Percentiles rank a stretch among this genome's conserved stretches.
These are phyloP conservation scores for Candida sphagnicola DNA, from an alignment of 805 yeast species.

Conservation along the genomic window DNA sequence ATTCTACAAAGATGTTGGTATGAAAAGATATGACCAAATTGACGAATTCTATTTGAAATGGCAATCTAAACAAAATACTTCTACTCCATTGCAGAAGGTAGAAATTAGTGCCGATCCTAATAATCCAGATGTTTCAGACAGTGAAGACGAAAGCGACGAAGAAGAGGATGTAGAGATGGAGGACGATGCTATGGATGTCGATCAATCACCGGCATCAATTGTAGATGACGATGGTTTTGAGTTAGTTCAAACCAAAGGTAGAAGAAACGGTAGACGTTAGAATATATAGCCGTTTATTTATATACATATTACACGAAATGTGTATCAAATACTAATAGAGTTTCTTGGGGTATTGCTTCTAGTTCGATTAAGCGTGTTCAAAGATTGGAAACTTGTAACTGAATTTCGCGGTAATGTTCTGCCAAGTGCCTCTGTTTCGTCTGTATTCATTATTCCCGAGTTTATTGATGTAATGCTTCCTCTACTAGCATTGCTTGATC, in stretches of 20 bases:
- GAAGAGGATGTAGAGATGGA: constrained; percentile 18
- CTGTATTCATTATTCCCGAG: constrained; percentile 15
- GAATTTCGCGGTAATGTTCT: constrained; percentile 21
- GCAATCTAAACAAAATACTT: constrained; percentile 43
- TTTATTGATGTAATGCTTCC: constrained; percentile 19
- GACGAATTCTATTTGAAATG: constrained; percentile 60
- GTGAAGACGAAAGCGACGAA: constrained; percentile 46
- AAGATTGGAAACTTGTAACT: constrained; percentile 34
- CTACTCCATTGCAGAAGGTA: constrained; percentile 32
- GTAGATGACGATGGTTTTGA: constrained; percentile 96
- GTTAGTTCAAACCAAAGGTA: constrained; percentile 67
- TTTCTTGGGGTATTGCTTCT: constrained; percentile 31
- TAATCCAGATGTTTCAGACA: constrained; percentile 54
- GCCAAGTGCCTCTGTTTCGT: constrained; percentile 22
- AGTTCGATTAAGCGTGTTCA: constrained; percentile 37
- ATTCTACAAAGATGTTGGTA: constrained; percentile 60
- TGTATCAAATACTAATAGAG: constrained; percentile 20
- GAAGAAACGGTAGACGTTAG: constrained; percentile 34
- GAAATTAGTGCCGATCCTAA: constrained; percentile 56
- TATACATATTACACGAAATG: background rate
- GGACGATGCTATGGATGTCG: constrained; percentile 31
- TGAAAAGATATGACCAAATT: constrained; percentile 48
- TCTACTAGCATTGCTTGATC: constrained; percentile 24
- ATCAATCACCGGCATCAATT: constrained; percentile 49
- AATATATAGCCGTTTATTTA: background rate